These are phyloP conservation scores for Alternaria gaisen DNA, from an alignment of 2,329 filamentous ascomycete genomes.

Conservation along the genomic window DNA sequence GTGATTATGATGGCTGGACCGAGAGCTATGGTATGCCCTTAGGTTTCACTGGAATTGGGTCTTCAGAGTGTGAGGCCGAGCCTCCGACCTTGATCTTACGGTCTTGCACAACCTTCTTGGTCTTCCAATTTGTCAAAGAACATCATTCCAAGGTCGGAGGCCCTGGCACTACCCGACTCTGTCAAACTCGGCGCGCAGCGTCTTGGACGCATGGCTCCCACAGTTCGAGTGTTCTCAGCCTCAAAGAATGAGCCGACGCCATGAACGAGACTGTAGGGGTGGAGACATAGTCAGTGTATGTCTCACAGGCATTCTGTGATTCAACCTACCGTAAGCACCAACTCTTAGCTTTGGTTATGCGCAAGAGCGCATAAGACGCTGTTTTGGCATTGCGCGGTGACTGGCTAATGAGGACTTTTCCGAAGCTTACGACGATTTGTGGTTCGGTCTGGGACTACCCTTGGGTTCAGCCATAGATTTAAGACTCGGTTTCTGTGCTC, in stretches of 20 bases:
- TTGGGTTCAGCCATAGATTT: not conserved
- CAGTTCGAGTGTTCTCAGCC: no score
- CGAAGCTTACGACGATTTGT: not conserved
- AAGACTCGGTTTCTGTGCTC: not conserved
- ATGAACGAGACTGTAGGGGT: not conserved
- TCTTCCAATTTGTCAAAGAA: constrained; percentile 93
- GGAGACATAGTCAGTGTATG: not conserved
- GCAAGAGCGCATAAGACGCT: constrained; percentile 26
- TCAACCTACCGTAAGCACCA: not conserved
- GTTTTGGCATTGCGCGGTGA: not conserved
- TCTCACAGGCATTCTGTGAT: not conserved
- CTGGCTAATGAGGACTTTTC: not conserved
- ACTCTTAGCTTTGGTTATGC: constrained; percentile 39
- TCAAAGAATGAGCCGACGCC: not conserved
- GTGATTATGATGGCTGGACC: constrained; percentile 16
- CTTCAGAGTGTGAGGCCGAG: constrained; percentile 56
- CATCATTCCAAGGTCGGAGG: constrained; percentile 78
- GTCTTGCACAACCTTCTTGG: constrained; percentile 62
- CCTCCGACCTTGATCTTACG: constrained; percentile 54
- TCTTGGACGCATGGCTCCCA: no score
- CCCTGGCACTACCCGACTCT: not conserved
- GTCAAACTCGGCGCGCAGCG: not conserved
- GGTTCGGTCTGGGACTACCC: not conserved
- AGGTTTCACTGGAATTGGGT: constrained; percentile 58
- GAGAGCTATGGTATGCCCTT: constrained; percentile 43